These are phyloP conservation scores for Didymella pomorum DNA, from an alignment of 2,329 filamentous ascomycete species.

Conservation along the genomic window DNA sequence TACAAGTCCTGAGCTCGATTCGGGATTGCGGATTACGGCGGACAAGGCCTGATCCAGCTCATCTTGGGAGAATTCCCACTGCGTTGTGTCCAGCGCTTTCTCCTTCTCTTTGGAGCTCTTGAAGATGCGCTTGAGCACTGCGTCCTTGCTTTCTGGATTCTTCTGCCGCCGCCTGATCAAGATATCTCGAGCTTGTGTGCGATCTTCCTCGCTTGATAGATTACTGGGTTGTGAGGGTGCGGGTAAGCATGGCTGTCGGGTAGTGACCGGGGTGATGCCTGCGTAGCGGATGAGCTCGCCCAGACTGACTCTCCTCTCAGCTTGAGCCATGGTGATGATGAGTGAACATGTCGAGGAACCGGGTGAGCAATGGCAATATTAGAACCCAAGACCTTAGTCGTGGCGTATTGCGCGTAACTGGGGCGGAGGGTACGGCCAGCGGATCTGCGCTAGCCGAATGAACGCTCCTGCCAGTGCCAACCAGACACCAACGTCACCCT, in stretches of 20 bases:
- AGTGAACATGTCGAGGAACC: conserved; percentile 17
- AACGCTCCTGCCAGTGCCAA: conserved; percentile 9
- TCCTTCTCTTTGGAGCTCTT: conserved; percentile 48
- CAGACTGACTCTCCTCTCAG: conserved; percentile 36
- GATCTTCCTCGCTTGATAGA: conserved; percentile 44
- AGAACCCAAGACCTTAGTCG: conserved; percentile 5
- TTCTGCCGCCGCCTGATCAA: conserved; percentile 43
- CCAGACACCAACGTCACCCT: conserved; percentile 20
- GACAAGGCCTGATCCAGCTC: conserved; percentile 48
- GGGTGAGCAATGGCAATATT: conserved; percentile 14
- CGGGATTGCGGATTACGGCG: conserved; percentile 41
- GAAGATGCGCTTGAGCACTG: conserved; percentile 47
- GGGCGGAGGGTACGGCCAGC: conserved; percentile 12
- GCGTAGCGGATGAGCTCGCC: conserved; percentile 42
- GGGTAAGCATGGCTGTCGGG: conserved; percentile 44
- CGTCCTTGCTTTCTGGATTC: conserved; percentile 41
- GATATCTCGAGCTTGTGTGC: conserved; percentile 39
- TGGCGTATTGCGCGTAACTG: conserved; percentile 19
- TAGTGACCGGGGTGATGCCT: conserved; percentile 36
- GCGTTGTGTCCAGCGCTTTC: conserved; percentile 33
- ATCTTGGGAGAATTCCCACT: conserved; percentile 46
- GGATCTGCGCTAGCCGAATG: conserved; percentile 17
- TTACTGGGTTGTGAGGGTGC: conserved; percentile 42
- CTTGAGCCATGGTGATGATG: conserved; percentile 31
- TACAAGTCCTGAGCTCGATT: conserved; percentile 42